Evolutionary conservation across 1,284 basidiomycete species (phyloP), one percentile per base, ranked within the genome.

Genomic region (Ceratobasidium sp.): DNA sequence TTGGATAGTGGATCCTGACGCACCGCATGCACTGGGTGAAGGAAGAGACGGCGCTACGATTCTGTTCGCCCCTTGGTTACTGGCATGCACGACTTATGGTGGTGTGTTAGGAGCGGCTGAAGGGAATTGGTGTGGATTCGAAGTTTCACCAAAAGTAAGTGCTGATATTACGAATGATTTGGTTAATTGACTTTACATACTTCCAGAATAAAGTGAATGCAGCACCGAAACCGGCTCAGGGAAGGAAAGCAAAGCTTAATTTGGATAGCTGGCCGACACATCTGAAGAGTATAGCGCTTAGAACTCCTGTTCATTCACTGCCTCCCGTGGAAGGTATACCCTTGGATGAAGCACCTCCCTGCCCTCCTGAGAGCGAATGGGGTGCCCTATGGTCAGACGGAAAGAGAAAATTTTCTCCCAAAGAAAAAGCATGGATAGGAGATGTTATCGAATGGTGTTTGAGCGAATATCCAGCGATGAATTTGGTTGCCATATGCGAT

Each of bases 1-100:
- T 33, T 74, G 71, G 71, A 74, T 74, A 13, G 71, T 74, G 13
- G 47, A 74, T 42, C 71, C 71, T 45, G 71, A 63, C 5, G 49
- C 39, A 13, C 71, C 71, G 13, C 20, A 63, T 23, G 71, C 71
- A 31, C 37, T 74, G 35, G 71, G 71, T 23, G 60, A 51, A 31
- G 42, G 42, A n/a, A 60, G 39, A 42, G 58, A 74, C 20, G 35
- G 26, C 20, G n/a, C 35, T 23, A 51, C 45, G 33, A n/a, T 42
- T 23, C 49, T 74, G 3, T 74, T 63, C 17, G 71, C 71, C 6
- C 71, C 71, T 63, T 74, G 71, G 71, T 37, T 74, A 13, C 26
- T 74, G 8, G 71, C 71, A 5, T 74, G 71, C 42, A 20, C 47
- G 3, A 11, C 23, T n/a, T 10, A 74, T 20, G 71, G 71, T 17